Evolutionary conservation across 2,329 filamentous ascomycete genomes (phyloP), one percentile per base, ranked within the genome.

Genomic region (Fusarium heterosporum): DNA sequence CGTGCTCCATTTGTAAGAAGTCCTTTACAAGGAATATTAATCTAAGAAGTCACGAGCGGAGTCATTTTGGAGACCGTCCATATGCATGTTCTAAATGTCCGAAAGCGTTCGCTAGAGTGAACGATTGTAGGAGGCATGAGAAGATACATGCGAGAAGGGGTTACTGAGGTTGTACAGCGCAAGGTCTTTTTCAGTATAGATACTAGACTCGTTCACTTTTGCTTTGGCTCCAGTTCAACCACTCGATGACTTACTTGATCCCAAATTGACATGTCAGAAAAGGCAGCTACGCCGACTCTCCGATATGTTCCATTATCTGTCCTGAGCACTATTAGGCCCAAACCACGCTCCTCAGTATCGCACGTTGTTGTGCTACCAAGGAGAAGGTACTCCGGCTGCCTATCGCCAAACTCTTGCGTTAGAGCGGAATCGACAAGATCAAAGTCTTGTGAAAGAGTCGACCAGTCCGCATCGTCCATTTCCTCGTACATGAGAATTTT

Each of bases 101-200:
- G 0, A 61, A 41, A 1, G 47, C 47, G 1, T 61, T 61, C 38
- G 56, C 47, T 2, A 41, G 58, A 2, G 2, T 61, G 0, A 38
- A 32, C 17, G 58, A 61, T 13, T 61, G 58, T 3, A 25, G 58
- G 7, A 61, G 58, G 2, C 58, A 61, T 55, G 58, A 61, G n/a
- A 61, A 61, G 19, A 61, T 61, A 6, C 58, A 61, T 2, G 56
- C 56, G 0, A 55, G 7, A 12, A 55, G 25, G 3, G 58, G 55
- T 0, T 61, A 60, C 2, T 60, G 8, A 34, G 4, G 4, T 0
- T 16, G 4, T 22, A 22, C 22, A 22, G 22, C 22, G 4, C 22
- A 22, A 22, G 22, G 4, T 4, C 22, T 22, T 22, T 22, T 22
- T 6, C 22, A 22, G 6, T 28, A 14, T 43, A 28, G 12, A 4